Base-by-base conservation (phyloP, 2,329 filamentous ascomycete species). In the Ophiostoma sp. region DNA sequence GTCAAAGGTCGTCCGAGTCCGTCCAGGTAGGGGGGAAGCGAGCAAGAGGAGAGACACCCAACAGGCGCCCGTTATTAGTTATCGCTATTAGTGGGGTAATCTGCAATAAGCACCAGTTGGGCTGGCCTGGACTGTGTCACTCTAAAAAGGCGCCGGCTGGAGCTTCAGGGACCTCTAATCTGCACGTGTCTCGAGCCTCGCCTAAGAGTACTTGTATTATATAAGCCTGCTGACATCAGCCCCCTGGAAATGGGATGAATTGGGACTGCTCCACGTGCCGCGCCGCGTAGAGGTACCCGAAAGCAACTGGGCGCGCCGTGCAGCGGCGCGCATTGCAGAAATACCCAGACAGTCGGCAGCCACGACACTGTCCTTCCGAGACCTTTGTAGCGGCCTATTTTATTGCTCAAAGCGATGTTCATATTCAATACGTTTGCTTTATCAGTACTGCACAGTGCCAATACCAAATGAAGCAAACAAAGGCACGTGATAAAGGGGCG, bases 111-210 rank as follows among this genome's bases (percentile, higher is more conserved):
- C 55, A 38, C 27, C 11, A 38, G 49, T 55, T 55, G 18, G 49
- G 49, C 49, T 55, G 49, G 49, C 18, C 49, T 55, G 49, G 55
- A 16, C 55, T 60, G 55, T 60, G 55, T 36, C 55, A 60, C 55
- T 60, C 55, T 60, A 60, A 60, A 60, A 60, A 38, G 55, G 55
- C 55, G 55, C 55, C 55, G 55, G 55, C 38, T 60, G 55, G 55
- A 60, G 55, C 55, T 60, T 38, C 55, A 60, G 55, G 55, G 55
- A 55, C 55, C 11, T 3, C 27, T 60, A 60, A 14, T 5, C 49
- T 52, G 9, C 42, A 44, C 55, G 27, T 58, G 52, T 27, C 14
- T 60, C 14, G 11, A 60, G 55, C 55, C 27, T 9, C 55, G 9
- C 36, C 38, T 38, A n/a, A n/a, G n/a, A n/a, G n/a, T n/a, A 5